Conservation (phyloP, 306 rosid species). For the Vicia faba region DNA sequence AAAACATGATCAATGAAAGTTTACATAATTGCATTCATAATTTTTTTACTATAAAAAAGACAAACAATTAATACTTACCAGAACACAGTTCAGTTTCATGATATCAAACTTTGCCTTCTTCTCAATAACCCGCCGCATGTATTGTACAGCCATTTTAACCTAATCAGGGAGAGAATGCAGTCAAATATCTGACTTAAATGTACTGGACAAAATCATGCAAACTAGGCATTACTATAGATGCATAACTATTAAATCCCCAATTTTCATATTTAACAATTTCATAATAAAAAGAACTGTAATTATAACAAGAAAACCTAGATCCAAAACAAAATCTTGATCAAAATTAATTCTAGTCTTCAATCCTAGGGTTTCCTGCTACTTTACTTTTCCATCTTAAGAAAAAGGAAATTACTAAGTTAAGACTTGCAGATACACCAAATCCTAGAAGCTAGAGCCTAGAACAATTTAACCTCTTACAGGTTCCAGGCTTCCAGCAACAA, state of each 20-base stretch:
- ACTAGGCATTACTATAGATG: background rate
- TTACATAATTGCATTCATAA: slow-evolving; percentile 16
- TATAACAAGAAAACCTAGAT: slow-evolving; percentile 6
- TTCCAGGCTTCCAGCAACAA: background rate
- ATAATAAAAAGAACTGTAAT: background rate
- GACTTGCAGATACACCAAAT: slow-evolving; percentile 20
- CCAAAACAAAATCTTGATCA: slow-evolving; percentile 7
- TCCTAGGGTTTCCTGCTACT: slow-evolving; percentile 1
- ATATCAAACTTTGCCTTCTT: slow-evolving; percentile 95
- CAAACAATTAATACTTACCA: slow-evolving; percentile 58
- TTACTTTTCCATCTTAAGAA: slow-evolving; percentile 17
- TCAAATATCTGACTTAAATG: slow-evolving; percentile 30
- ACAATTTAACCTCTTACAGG: slow-evolving; percentile 10
- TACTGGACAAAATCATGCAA: slow-evolving; percentile 28
- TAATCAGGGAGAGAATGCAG: slow-evolving; percentile 40
- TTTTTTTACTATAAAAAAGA: slow-evolving; percentile 6
- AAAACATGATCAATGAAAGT: too few relatives aligned
- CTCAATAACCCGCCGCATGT: slow-evolving; percentile 91
- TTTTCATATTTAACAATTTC: slow-evolving; percentile 16
- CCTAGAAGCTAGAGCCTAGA: slow-evolving; percentile 25
- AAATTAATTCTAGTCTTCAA: slow-evolving; percentile 3
- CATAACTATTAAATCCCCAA: slow-evolving; percentile 20
- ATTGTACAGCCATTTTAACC: slow-evolving; percentile 97
- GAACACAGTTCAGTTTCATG: slow-evolving; percentile 88
- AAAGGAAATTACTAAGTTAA: slow-evolving; percentile 17